Conservation (phyloP, 352 stramenopile species). For the Globisporangium ultimum region DNA sequence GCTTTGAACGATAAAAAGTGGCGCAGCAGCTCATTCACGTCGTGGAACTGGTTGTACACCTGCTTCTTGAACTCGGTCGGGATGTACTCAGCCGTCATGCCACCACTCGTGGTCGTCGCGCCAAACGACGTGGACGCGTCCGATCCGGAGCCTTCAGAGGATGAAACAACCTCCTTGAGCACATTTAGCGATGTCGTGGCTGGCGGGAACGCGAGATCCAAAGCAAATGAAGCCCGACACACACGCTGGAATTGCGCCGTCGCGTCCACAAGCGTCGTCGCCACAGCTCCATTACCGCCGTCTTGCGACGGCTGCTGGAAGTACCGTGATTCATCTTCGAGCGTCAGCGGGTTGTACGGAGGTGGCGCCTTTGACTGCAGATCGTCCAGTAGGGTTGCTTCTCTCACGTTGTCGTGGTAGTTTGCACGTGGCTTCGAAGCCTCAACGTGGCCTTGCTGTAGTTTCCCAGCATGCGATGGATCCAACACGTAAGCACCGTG, state of each 20-base stretch:
- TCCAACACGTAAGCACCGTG: conserved; percentile 82
- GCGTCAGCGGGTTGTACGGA: conserved; percentile 73
- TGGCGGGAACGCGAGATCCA: conserved; percentile 57
- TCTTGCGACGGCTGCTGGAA: conserved; percentile 60
- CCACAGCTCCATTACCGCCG: not conserved
- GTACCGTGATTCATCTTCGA: conserved; percentile 82
- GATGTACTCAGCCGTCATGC: conserved; percentile 68
- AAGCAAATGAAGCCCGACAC: conserved; percentile 32
- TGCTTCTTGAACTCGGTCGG: conserved; percentile 87
- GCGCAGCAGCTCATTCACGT: conserved; percentile 77
- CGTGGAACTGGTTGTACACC: conserved; percentile 84
- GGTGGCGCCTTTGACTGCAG: conserved; percentile 41
- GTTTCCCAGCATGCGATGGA: conserved; percentile 59
- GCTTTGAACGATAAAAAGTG: conserved; percentile 85
- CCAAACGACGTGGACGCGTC: conserved; percentile 38
- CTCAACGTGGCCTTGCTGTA: conserved; percentile 20
- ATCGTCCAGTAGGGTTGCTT: conserved; percentile 74
- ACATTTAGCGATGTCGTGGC: conserved; percentile 52
- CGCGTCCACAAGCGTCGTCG: conserved; percentile 20
- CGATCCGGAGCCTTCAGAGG: conserved; percentile 38
- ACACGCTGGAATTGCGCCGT: conserved; percentile 40
- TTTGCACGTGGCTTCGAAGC: conserved; percentile 31
- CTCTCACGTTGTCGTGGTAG: conserved; percentile 52
- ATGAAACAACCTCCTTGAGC: conserved; percentile 59
- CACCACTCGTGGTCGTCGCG: conserved; percentile 36